Base-by-base conservation (phyloP, 163 green algal species). In the Chlamydomonas reinhardtii region DNA sequence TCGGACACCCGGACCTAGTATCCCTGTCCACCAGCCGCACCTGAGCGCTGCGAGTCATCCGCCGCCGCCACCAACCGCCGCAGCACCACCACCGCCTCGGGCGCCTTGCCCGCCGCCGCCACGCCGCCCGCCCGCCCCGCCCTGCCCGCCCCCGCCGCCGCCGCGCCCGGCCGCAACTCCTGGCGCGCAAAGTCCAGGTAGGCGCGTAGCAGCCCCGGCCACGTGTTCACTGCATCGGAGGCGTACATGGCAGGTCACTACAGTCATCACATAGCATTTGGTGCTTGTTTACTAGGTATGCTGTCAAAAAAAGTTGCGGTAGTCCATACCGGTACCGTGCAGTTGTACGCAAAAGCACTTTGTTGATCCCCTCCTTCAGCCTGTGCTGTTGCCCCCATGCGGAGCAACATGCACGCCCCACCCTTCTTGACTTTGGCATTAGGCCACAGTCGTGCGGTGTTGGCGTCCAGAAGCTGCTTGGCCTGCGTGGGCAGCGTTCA, bases 11-110 rank as follows among this genome's bases (percentile, higher is more conserved):
- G n/a, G n/a, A n/a, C n/a, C n/a, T n/a, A n/a, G n/a, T n/a, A n/a
- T n/a, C n/a, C n/a, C n/a, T n/a, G n/a, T n/a, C n/a, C n/a, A n/a
- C n/a, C n/a, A n/a, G 24, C 39, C 80, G 29, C 37, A 79, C 80
- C 80, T 19, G 56, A 74, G 5, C 80, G 69, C 70, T 86, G 80
- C 17, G 27, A 35, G 69, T 86, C 80, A 19, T 86, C 80, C 34
- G 80, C 80, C 20, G 43, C 34, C 15, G 70, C 70, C 80, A 86
- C 70, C 69, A 86, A 54, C 17, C 39, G 29, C 54, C 70, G 34
- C 25, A 86, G 80, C 25, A 65, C 16, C 9, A 35, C 27, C 2
- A 16, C 69, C 0, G 69, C 35, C 25, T 86, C 80, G 3, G 32
- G 32, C 29, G 27, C 48, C 69, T 73, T 73, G 35, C 34, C 22